Percentiles rank a stretch among this genome's conserved stretches.
phyloP scores from a whole-genome alignment of 768 basidiomycete species.

The Royoungia palumana region DNA sequence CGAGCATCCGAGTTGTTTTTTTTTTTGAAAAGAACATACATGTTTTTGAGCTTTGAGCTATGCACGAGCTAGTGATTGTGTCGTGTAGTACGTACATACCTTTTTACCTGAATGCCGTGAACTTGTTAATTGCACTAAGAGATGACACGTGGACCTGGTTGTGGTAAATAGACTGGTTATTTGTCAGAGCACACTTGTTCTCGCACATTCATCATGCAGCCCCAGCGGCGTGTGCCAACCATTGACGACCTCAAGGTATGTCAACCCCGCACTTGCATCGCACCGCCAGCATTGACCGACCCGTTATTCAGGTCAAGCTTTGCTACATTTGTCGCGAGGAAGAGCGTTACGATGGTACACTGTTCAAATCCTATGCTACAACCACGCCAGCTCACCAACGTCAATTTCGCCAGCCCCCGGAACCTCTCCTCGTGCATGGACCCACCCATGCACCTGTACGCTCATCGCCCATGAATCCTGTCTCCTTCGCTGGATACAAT shows the following conservation, averaged over 20 bases:
- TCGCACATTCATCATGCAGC: slow-evolving; percentile 21
- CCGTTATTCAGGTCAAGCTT: slow-evolving; percentile 51
- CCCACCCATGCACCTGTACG: slow-evolving; percentile 78
- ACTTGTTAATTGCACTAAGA: background rate
- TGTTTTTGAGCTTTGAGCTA: background rate
- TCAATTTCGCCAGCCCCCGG: slow-evolving; percentile 35
- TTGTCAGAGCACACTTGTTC: background rate
- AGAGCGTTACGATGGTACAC: slow-evolving; percentile 47
- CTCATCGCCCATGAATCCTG: slow-evolving; percentile 78
- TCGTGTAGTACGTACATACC: slow-evolving; percentile 22
- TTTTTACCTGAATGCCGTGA: slow-evolving; percentile 17
- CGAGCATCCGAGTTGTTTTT: slow-evolving; percentile 4
- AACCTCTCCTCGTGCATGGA: slow-evolving; percentile 58
- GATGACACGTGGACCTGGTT: background rate
- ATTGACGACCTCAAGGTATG: slow-evolving; percentile 34
- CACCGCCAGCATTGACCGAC: background rate
- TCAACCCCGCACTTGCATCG: no score
- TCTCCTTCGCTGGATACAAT: slow-evolving; percentile 75
- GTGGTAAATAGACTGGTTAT: no score
- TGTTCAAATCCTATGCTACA: no score
- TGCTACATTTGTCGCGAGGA: slow-evolving; percentile 83
- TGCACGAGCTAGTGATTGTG: slow-evolving; percentile 3
- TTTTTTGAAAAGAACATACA: background rate
- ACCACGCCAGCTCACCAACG: background rate
- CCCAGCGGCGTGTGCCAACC: slow-evolving; percentile 28